Evolutionary conservation across 2,329 filamentous ascomycete genomes (phyloP), one percentile per base, ranked within the genome.

Genomic region (Stagonosporopsis tanaceti): DNA sequence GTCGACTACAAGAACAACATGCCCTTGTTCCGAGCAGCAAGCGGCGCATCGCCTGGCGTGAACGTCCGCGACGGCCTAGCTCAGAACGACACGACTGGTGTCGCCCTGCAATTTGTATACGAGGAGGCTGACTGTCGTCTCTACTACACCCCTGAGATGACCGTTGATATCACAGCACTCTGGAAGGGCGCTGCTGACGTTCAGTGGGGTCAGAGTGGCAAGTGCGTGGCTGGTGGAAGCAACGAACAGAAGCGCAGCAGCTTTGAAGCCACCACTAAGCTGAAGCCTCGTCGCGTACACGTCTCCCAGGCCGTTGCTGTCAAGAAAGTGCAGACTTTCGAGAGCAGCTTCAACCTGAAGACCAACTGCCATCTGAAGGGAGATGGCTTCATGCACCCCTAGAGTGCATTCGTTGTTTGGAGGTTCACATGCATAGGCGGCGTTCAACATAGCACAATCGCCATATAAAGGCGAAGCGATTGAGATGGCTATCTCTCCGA

Each of bases 101-200:
- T 69, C 24, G 70, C 76, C 14, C 57, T 77, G 22, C 76, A 78
- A 32, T 78, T 78, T 54, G 61, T 73, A 11, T 78, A 78, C 55
- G 75, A 78, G 56, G 66, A 72, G 47, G 74, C 76, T 2, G 69
- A 78, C 47, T 78, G 76, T 56, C 71, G 76, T 47, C 64, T 78
- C 7, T 77, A 72, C 62, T 78, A 75, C 61, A 77, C 75, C 2
- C 70, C 76, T 0, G 74, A 77, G 63, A 78, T 78, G 76, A 77
- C 75, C 2, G 68, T 77, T 27, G 75, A 77, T 47, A 72, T 70
- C 12, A 72, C 71, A 6, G 67, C 70, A 2, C 50, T 76, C 4
- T 78, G 76, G 76, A 76, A 70, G 59, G 71, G 75, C 8, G 76
- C 68, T n/a, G 73, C 71, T 7, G 74, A 78, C 53, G 69, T 66